Evolutionary conservation across 805 yeast genomes (phyloP).

Genomic region (Candida yuanshanica): DNA sequence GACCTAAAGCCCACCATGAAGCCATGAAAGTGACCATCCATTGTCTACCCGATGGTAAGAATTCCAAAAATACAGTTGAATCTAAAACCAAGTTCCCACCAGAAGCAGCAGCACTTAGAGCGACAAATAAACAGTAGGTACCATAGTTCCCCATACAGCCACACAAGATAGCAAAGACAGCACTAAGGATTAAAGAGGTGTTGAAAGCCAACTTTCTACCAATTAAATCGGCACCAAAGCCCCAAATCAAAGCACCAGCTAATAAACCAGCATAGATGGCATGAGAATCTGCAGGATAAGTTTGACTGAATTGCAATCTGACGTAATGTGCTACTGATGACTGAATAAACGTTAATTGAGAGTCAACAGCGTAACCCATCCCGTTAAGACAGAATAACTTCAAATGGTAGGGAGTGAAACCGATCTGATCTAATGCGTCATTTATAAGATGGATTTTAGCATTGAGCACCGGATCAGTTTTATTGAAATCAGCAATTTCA

Average conservation of each 20-base stretch:
- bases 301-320: slow-evolving; percentile 38
- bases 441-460: slow-evolving; percentile 39
- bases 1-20: slow-evolving; percentile 54
- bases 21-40: slow-evolving; percentile 46
- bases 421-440: slow-evolving; percentile 53
- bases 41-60: slow-evolving; percentile 42
- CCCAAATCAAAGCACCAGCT: slow-evolving; percentile 45
- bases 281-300: slow-evolving; percentile 39
- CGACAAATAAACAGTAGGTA: slow-evolving; percentile 42
- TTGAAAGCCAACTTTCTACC: slow-evolving; percentile 48
- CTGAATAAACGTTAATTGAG: slow-evolving; percentile 42
- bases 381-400: slow-evolving; percentile 43
- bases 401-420: slow-evolving; percentile 49
- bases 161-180: slow-evolving; percentile 39
- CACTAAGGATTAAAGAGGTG: slow-evolving; percentile 36
- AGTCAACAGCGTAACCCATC: slow-evolving; percentile 45
- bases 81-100: slow-evolving; percentile 52
- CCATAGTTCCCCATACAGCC: slow-evolving; percentile 45
- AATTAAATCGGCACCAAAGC: slow-evolving; percentile 45
- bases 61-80: slow-evolving; percentile 43
- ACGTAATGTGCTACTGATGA: slow-evolving; percentile 39
- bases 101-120: slow-evolving; percentile 37
- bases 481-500: slow-evolving; percentile 11
- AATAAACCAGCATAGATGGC: slow-evolving; percentile 43
- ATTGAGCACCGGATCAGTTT: slow-evolving; percentile 23